Conservation (phyloP, 768 basidiomycete genomes). For the Lactifluus rugatus region DNA sequence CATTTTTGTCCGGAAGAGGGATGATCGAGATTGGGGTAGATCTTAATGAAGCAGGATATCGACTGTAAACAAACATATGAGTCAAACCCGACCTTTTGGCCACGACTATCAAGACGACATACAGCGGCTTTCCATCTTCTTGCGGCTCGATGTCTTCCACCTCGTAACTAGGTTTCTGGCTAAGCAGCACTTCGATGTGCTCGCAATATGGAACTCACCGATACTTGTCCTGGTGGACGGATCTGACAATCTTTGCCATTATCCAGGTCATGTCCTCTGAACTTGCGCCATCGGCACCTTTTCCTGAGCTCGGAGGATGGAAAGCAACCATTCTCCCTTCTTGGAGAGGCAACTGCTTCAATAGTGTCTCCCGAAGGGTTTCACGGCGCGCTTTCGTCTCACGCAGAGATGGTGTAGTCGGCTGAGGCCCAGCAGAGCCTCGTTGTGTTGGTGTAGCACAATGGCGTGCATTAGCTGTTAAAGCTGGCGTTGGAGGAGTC, state of each 20-base stretch:
- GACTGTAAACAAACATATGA: constrained; percentile 28
- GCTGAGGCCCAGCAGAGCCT: constrained; percentile 46
- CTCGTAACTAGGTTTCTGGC: constrained; percentile 48
- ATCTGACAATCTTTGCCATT: constrained; percentile 62
- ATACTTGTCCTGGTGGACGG: constrained; percentile 63
- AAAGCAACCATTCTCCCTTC: constrained; percentile 76
- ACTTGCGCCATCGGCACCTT: constrained; percentile 45
- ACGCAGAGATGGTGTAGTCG: constrained; percentile 43
- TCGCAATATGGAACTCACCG: constrained; percentile 32
- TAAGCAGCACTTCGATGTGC: background rate
- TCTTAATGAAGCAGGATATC: constrained; percentile 59
- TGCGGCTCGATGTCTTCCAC: constrained; percentile 81
- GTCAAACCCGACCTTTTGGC: background rate
- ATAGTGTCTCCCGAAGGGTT: constrained; percentile 42
- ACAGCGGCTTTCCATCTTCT: constrained; percentile 57
- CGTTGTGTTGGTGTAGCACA: constrained; percentile 51
- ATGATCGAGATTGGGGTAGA: constrained; percentile 40
- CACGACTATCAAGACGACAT: background rate
- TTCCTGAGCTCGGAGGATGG: constrained; percentile 45
- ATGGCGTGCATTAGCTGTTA: constrained; percentile 31
- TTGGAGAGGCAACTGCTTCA: constrained; percentile 57
- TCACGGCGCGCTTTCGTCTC: constrained; percentile 63
- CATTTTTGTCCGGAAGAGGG: constrained; percentile 67
- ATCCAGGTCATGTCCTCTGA: constrained; percentile 57
- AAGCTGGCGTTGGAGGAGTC: constrained; percentile 23